Evolutionary conservation across 306 rosid species (phyloP).

Genomic region (Corylus americana): DNA sequence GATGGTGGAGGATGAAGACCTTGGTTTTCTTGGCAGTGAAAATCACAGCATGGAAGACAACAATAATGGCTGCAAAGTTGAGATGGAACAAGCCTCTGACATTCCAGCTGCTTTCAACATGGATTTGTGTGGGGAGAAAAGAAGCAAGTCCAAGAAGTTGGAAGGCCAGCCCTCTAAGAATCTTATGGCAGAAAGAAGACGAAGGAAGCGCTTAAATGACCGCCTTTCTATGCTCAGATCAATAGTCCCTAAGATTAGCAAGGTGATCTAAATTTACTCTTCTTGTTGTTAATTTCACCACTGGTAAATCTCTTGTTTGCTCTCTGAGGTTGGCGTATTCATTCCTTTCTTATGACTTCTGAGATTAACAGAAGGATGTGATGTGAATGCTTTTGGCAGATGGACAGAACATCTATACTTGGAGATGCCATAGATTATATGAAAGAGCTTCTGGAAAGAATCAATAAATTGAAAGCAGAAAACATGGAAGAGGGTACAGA

Average conservation of each 20-base stretch:
- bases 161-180: slow-evolving; percentile 93
- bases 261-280: slow-evolving; percentile 46
- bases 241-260: slow-evolving; percentile 90
- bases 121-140: slow-evolving; percentile 62
- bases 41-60: slow-evolving; percentile 43
- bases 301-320: slow-evolving; percentile 4
- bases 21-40: slow-evolving; percentile 56
- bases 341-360: not conserved
- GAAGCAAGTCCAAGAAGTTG: slow-evolving; percentile 50
- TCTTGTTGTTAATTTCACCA: slow-evolving; percentile 18
- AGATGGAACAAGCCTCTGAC: slow-evolving; percentile 55
- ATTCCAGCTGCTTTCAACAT: slow-evolving; percentile 51
- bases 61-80: slow-evolving; percentile 57
- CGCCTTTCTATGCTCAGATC: slow-evolving; percentile 92
- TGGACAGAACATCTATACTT: slow-evolving; percentile 98
- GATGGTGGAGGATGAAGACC: slow-evolving; percentile 62
- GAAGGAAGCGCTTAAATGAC: slow-evolving; percentile 82
- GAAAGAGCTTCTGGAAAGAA: slow-evolving; percentile 92
- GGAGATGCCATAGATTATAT: slow-evolving; percentile 97
- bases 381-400: slow-evolving; percentile 41
- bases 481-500: slow-evolving; percentile 48
- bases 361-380: slow-evolving; percentile 23
- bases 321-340: slow-evolving; percentile 16
- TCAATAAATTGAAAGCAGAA: slow-evolving; percentile 77
- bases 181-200: slow-evolving; percentile 90